phyloP scores from a whole-genome alignment of 83 land plant species.

The Thuja plicata region DNA sequence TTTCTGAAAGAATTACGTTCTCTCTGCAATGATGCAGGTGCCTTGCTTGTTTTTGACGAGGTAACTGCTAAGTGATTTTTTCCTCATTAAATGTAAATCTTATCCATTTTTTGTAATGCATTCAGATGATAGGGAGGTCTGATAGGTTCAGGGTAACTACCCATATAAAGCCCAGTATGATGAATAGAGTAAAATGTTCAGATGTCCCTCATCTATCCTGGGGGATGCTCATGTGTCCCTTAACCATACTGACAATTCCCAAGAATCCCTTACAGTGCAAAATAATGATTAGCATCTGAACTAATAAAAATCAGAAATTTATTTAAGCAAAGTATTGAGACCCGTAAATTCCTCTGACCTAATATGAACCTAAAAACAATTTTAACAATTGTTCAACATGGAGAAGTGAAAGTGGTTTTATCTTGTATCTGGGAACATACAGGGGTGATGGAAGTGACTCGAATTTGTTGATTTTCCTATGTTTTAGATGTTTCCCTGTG shows the following conservation, averaged over 20 bases:
- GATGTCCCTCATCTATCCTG: not conserved
- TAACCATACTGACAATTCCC: not conserved
- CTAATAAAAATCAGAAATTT: not conserved
- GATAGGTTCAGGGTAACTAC: not conserved
- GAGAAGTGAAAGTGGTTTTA: not conserved
- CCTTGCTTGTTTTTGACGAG: conserved; percentile 93
- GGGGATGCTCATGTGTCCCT: not conserved
- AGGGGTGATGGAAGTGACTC: not conserved
- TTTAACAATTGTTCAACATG: not conserved
- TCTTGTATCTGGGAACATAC: not conserved
- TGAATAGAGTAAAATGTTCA: not conserved
- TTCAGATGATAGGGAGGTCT: not conserved
- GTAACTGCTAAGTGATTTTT: conserved; percentile 25
- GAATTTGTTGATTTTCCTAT: too few species aligned
- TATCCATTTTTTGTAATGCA: not conserved
- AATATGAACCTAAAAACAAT: not conserved
- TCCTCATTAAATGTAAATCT: not conserved
- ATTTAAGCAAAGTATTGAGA: too few species aligned
- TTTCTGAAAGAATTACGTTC: conserved; percentile 68
- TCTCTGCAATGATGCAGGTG: conserved; percentile 78
- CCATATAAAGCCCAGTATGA: not conserved
- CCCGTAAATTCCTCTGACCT: not conserved
- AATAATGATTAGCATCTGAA: not conserved
- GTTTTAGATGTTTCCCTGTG: not conserved
- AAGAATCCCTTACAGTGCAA: not conserved